A percentile compares a stretch with the other conserved stretches of the same genome.
These are phyloP conservation scores for Phytopythium litorale DNA, from an alignment of 352 stramenopile species.

Conservation along the genomic window DNA sequence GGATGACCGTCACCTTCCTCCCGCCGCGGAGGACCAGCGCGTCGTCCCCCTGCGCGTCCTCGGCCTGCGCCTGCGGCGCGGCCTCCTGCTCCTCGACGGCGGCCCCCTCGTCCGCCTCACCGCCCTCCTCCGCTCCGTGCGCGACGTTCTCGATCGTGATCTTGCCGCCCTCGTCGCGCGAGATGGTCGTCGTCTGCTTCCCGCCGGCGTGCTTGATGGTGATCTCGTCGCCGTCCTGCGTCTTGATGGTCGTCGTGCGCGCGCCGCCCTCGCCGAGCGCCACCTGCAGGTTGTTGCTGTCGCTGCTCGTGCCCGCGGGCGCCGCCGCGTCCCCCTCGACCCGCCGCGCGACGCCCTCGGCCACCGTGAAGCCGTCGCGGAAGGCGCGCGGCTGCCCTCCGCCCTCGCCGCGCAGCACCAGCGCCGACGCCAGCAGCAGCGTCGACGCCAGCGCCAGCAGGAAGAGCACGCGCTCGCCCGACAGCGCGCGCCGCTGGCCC, in stretches of 20 bases:
- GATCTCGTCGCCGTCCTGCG: conserved; percentile 72
- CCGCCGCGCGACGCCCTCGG: conserved; percentile 35
- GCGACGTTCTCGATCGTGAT: conserved; percentile 62
- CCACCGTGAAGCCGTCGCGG: conserved; percentile 73
- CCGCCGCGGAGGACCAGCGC: conserved; percentile 24
- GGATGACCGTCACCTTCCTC: conserved; percentile 46
- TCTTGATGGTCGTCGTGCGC: conserved; percentile 72
- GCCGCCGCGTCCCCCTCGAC: conserved; percentile 22
- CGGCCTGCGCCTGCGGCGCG: not conserved
- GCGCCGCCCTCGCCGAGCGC: conserved; percentile 11
- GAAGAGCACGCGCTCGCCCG: conserved; percentile 52
- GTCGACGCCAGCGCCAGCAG: conserved; percentile 39
- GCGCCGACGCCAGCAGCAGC: conserved; percentile 52
- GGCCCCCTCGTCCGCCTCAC: conserved; percentile 16
- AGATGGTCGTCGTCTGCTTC: conserved; percentile 68
- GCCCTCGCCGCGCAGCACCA: conserved; percentile 55
- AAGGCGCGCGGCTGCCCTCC: conserved; percentile 40
- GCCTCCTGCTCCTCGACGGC: conserved; percentile 11
- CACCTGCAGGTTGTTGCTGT: not conserved
- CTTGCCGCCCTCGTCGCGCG: conserved; percentile 61
- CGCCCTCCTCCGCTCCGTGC: conserved; percentile 10
- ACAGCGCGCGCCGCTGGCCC: conserved; percentile 18
- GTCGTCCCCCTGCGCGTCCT: conserved; percentile 6
- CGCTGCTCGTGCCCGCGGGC: not conserved
- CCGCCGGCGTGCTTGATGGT: conserved; percentile 66